phyloP scores from a whole-genome alignment of 495 filamentous ascomycete species.

The Tuber melanosporum region DNA sequence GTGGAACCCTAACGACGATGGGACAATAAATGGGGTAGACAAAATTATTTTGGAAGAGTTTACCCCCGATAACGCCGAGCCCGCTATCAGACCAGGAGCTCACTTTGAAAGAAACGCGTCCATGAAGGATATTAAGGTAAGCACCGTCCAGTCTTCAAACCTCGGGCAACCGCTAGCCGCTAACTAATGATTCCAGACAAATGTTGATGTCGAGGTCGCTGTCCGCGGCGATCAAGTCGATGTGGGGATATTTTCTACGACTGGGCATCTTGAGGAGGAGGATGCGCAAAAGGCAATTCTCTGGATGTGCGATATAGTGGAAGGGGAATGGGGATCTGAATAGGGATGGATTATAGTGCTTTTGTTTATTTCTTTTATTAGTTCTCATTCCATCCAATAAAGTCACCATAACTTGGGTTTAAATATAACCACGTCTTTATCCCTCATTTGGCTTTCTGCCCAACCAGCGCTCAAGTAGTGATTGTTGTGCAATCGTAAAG shows the following conservation, averaged over 20 bases:
- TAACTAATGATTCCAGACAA: conserved; percentile 36
- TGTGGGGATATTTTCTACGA: conserved; percentile 43
- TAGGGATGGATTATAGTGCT: neutral
- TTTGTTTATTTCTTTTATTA: neutral
- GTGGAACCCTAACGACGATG: neutral
- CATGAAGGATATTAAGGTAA: conserved; percentile 32
- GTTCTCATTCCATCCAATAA: neutral
- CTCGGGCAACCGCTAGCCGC: conserved; percentile 5
- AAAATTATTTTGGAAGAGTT: conserved; percentile 22
- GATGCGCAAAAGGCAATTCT: conserved; percentile 25
- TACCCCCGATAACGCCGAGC: neutral
- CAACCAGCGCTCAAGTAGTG: neutral
- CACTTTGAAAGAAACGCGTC: conserved; percentile 20
- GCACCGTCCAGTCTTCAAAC: neutral
- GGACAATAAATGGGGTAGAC: neutral
- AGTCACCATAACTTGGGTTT: neutral
- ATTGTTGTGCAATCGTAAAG: neutral
- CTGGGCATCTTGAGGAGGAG: conserved; percentile 30
- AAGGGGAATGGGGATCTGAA: neutral
- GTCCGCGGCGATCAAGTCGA: conserved; percentile 38
- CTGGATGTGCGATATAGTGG: conserved; percentile 33
- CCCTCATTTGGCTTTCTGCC: neutral
- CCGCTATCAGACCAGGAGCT: conserved; percentile 7
- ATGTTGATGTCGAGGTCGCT: conserved; percentile 44
- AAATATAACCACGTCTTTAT: neutral